These are phyloP conservation scores for Chimonanthus salicifolius DNA, from an alignment of 164 flowering plant genomes.

Conservation along the genomic window DNA sequence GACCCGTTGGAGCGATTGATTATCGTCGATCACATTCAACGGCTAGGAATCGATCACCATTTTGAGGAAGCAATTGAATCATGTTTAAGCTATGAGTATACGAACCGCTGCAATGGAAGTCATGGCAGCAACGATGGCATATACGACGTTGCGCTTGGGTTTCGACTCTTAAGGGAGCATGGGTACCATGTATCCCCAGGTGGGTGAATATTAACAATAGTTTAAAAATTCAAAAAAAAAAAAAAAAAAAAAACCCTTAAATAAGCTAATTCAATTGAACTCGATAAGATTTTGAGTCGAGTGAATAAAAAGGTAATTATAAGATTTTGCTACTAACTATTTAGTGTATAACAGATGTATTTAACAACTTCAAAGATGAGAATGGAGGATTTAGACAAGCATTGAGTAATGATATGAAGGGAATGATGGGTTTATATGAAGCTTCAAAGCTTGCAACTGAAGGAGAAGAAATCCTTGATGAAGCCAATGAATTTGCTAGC, in stretches of 20 bases:
- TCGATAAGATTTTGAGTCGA: background rate
- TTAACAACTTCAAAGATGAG: constrained; percentile 23
- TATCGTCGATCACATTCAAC: constrained; percentile 27
- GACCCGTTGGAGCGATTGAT: constrained; percentile 10
- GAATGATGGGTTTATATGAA: constrained; percentile 30
- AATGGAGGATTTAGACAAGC: constrained; percentile 20
- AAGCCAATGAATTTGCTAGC: constrained; percentile 29
- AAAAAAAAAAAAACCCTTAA: background rate
- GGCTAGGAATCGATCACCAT: constrained; percentile 26
- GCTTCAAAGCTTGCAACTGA: constrained; percentile 25
- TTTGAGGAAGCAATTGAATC: constrained; percentile 26
- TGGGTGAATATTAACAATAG: background rate
- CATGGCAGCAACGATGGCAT: background rate
- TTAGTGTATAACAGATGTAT: constrained; percentile 19
- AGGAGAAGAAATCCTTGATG: constrained; percentile 49
- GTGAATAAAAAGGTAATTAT: background rate
- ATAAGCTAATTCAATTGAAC: background rate
- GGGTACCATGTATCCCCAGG: constrained; percentile 15
- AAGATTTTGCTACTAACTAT: background rate
- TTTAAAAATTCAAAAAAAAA: background rate
- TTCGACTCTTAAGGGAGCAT: constrained; percentile 25
- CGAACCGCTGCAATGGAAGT: background rate
- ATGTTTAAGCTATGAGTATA: constrained; percentile 4
- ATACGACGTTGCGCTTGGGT: constrained; percentile 21
- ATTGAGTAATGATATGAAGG: constrained; percentile 16